Base-by-base conservation (phyloP, 345 rosid genomes). In the Draba incana region DNA sequence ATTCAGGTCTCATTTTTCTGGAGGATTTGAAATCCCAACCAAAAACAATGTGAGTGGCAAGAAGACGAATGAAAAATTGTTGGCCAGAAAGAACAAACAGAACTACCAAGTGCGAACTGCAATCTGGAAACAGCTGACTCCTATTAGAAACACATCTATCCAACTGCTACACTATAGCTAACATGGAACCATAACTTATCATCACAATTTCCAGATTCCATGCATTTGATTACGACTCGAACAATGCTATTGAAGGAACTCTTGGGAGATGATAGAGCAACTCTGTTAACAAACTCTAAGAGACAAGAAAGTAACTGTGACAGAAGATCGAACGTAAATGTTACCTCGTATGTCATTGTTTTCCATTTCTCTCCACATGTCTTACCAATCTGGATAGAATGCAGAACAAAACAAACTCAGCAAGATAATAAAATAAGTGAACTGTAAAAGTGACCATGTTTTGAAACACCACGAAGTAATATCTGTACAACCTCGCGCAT, bases 351-450 rank as follows among this genome's bases (percentile, higher is more conserved):
- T 2, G 84, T 81, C 96, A 93, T 88, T 4, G 84, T 81, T 72
- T 87, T 90, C 98, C 98, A 93, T 82, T 87, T 90, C 79, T 85
- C 97, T 69, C 98, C 97, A 76, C 97, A 87, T 66, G 96, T 91
- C 87, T 88, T 90, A 16, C 98, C 97, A 82, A 93, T 81, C 98
- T 90, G 70, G 47, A 77, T 58, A 60, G 11, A 56, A 64, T 4
- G 7, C 27, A 69, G 51, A 57, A 64, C 2, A 52, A 39, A 28
- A 13, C 23, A 43, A 55, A 38, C 43, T 78, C 61, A 73, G 58
- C 60, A 41, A 42, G 37, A 23, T 41, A 47, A 47, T 3, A 39
- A 44, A 46, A 45, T 44, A 54, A 45, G 51, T 60, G 37, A 33
- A 58, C 16, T 35, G 41, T 3, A 39, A 63, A 3, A 30, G 5